These are phyloP conservation scores for Pseudocercospora fijiensis DNA, from an alignment of 2,329 filamentous ascomycete species.

Conservation along the genomic window DNA sequence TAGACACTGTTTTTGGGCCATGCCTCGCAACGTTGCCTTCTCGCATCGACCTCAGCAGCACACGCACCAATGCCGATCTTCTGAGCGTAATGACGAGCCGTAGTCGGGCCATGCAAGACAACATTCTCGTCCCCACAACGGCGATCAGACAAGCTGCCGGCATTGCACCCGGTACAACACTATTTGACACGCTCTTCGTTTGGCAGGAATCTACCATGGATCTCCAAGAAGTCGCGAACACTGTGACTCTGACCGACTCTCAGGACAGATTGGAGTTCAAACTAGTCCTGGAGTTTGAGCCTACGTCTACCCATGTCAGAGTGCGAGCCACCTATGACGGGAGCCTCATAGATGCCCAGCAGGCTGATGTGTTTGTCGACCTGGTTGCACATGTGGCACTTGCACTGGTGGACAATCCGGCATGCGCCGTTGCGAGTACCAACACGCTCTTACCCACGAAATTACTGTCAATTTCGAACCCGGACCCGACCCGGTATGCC, in stretches of 20 bases:
- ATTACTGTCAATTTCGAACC: constrained; percentile 45
- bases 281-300: constrained; percentile 74
- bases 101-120: constrained; percentile 64
- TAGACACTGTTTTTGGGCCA: constrained; percentile 76
- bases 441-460: constrained; percentile 26
- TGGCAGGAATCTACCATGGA: constrained; percentile 72
- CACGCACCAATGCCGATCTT: constrained; percentile 59
- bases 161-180: constrained; percentile 51
- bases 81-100: constrained; percentile 62
- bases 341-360: constrained; percentile 53
- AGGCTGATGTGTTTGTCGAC: constrained; percentile 57
- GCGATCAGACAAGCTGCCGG: constrained; percentile 66
- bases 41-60: constrained; percentile 58
- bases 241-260: constrained; percentile 58
- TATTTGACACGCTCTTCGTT: constrained; percentile 79
- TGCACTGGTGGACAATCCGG: constrained; percentile 43
- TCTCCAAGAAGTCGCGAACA: constrained; percentile 30
- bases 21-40: constrained; percentile 75
- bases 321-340: constrained; percentile 57
- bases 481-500: constrained; percentile 33
- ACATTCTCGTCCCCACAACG: constrained; percentile 63
- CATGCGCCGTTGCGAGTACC: constrained; percentile 39
- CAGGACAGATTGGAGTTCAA: constrained; percentile 74
- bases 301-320: constrained; percentile 49
- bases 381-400: constrained; percentile 61